phyloP scores from a whole-genome alignment of 1,284 basidiomycete species.

The Xerocomus nothofagi region DNA sequence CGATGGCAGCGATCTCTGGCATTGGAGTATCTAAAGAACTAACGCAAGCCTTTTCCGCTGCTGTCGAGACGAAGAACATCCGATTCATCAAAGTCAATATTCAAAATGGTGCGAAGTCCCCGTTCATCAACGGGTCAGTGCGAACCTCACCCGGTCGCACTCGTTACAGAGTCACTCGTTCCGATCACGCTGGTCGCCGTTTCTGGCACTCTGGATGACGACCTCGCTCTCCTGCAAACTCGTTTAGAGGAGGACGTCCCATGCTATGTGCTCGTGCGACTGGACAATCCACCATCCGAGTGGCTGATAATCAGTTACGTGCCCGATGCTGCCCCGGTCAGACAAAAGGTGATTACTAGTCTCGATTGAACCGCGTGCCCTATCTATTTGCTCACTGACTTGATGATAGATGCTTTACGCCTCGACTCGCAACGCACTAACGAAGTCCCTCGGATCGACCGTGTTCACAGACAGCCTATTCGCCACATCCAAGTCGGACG shows the following conservation, averaged over 20 bases:
- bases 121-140: slow-evolving; percentile 21
- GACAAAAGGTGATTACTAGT: slow-evolving; percentile 62
- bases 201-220: slow-evolving; percentile 54
- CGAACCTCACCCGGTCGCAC: slow-evolving; percentile 26
- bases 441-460: slow-evolving; percentile 74
- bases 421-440: slow-evolving; percentile 73
- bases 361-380: neutral
- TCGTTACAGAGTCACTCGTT: slow-evolving; percentile 61
- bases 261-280: slow-evolving; percentile 69
- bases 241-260: slow-evolving; percentile 61
- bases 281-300: slow-evolving; percentile 57
- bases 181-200: slow-evolving; percentile 50
- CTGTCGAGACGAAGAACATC: slow-evolving; percentile 47
- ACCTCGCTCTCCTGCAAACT: slow-evolving; percentile 56
- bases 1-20: slow-evolving; percentile 71
- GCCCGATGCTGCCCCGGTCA: slow-evolving; percentile 70
- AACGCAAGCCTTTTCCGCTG: slow-evolving; percentile 53
- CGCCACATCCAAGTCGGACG: slow-evolving; percentile 73
- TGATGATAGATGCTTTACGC: slow-evolving; percentile 84
- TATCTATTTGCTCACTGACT: neutral
- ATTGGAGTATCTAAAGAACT: slow-evolving; percentile 58
- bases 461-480: slow-evolving; percentile 80
- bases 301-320: slow-evolving; percentile 78
- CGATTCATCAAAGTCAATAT: slow-evolving; percentile 78
- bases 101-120: slow-evolving; percentile 55